Base-by-base conservation (phyloP, 1,139 yeast species). In the Pichiaceae sp. region DNA sequence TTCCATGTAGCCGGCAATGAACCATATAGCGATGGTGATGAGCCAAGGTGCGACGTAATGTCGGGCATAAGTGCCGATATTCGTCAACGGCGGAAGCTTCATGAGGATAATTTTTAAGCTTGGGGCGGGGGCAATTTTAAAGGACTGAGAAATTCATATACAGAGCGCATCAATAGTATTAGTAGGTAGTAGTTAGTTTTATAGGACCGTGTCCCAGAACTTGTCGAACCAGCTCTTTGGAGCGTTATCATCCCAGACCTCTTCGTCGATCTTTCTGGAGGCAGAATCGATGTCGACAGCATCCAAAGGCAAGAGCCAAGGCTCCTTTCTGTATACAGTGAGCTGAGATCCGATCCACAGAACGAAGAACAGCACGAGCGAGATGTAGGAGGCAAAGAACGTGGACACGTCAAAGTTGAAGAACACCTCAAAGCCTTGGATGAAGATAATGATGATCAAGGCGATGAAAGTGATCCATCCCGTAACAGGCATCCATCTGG, bases 21-120 rank as follows among this genome's bases (percentile, higher is more conserved):
- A 83, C n/a, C 87, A 78, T 39, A 84, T 65, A 59, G 84, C 94
- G 41, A 82, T 72, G 5, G 93, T 29, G 83, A 2, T 85, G 85
- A 29, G 85, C 86, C 36, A 34, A 6, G 24, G 15, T 9, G 32
- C 18, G 5, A 29, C 14, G 17, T 34, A 34, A 15, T 27, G 11
- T 17, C 17, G 20, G 23, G 29, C 20, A 21, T 34, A 34, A 21
- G 11, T 28, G 16, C 17, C 31, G 24, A 15, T 7, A 32, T 12
- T 17, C 20, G 9, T 32, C 23, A 21, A 7, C 24, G 24, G 24
- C 9, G 16, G 16, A 12, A 25, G 28, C 5, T 11, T 7, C 28
- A 12, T 7, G 28, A 5, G 14, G 28, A 7, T 5, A 14, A 14
- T 8, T 6, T 11, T 14, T 5, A 25, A 25, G 28, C 14, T 12